Base-by-base conservation (phyloP, 257 asterid species). In the Ballota nigra region DNA sequence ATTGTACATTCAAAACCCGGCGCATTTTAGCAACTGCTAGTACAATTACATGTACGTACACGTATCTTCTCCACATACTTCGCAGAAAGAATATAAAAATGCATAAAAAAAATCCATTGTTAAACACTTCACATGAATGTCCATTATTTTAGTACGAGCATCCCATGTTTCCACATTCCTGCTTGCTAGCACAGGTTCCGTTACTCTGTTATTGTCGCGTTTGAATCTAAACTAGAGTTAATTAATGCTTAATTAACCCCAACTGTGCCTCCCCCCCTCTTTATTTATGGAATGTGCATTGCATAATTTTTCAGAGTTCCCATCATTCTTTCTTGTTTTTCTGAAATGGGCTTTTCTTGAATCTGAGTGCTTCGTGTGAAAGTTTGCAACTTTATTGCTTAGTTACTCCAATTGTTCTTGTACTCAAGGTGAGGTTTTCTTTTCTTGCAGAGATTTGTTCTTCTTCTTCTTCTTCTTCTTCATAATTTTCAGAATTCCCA, bases 101-200 rank as follows among this genome's bases (percentile, higher is more conserved):
- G 19, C 12, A 24, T 72, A 29, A 78, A 52, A 41, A 70, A 31
- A 66, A 43, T 2, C 0, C 40, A 38, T 33, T 51, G 13, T 43
- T 59, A 15, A 3, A 63, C 41, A 60, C 73, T 68, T 66, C 85
- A 77, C 80, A 79, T 83, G 83, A 81, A 77, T 68, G 76, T 28
- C 40, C 20, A 64, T 41, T 80, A 71, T 68, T 83, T 71, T 36
- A 83, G 58, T 76, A 5, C 71, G 43, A 28, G 41, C 81, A 69
- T 75, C 83, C 75, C 89, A 82, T 75, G 88, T 83, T 81, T 34
- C 80, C 80, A 79, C 81, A 79, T 73, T 73, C 87, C 76, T 60
- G 70, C 76, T 58, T 69, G 68, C 70, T 57, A 36, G 28, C 76
- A 73, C 78, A 75, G 83, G 78, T 84, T 73, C 73, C 77, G 68